Percentiles rank a stretch among this genome's conserved stretches.
Conservation (phyloP, 768 basidiomycete genomes). For the Mrakia frigida region DNA sequence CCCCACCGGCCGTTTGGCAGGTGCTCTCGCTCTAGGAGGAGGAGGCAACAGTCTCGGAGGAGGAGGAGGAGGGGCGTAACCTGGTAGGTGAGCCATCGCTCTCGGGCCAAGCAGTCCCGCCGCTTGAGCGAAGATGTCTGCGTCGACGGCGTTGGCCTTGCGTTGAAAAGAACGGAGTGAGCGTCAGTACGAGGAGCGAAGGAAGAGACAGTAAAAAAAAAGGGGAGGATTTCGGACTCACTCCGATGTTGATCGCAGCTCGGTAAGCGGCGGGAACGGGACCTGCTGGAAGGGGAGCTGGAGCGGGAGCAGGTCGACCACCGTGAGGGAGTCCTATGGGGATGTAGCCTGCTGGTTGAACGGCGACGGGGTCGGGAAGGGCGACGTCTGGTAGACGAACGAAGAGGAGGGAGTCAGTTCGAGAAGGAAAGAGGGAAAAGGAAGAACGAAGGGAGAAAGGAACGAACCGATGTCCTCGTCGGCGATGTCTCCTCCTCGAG, state of each 20-base stretch:
- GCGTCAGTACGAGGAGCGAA: no score
- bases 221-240: not conserved
- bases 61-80: not conserved
- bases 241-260: not conserved
- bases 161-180: not conserved
- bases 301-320: not conserved
- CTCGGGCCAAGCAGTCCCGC: not conserved
- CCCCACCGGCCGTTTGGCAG: not conserved
- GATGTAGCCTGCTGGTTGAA: not conserved
- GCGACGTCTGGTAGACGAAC: not conserved
- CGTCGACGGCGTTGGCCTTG: not conserved
- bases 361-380: not conserved
- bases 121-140: not conserved
- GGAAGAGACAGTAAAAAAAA: not conserved
- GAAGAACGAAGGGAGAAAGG: not conserved
- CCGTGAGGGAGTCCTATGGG: not conserved
- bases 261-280: not conserved
- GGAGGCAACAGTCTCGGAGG: not conserved
- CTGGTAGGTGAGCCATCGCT: not conserved
- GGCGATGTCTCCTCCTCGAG: conserved; percentile 8
- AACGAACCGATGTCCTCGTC: conserved; percentile 16
- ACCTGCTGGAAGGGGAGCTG: not conserved
- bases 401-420: not conserved
- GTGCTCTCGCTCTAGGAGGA: not conserved
- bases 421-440: not conserved